phyloP scores from a whole-genome alignment of 2,329 filamentous ascomycete species.

The Microsporum audouinii region DNA sequence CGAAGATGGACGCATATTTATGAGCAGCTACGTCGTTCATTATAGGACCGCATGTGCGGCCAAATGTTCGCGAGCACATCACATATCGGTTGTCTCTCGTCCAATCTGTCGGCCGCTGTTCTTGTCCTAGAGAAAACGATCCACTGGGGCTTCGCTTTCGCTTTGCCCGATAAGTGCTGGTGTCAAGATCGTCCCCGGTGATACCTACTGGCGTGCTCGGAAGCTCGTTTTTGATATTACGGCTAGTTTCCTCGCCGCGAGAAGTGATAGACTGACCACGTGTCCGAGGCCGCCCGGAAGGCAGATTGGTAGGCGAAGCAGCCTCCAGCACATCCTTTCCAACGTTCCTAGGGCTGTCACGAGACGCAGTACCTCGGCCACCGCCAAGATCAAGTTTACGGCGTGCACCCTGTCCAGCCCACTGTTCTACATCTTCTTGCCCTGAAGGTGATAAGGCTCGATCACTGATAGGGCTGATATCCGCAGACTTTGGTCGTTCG shows the following conservation, averaged over 20 bases:
- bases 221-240: constrained; percentile 24
- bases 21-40: constrained; percentile 68
- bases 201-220: constrained; percentile 27
- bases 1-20: constrained; percentile 68
- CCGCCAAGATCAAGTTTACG: neutral
- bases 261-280: constrained; percentile 28
- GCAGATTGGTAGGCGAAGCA: constrained; percentile 17
- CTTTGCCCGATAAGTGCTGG: neutral
- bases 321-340: constrained; percentile 5
- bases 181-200: constrained; percentile 16
- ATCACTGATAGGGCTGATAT: constrained; percentile 38
- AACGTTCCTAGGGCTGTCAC: neutral
- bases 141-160: constrained; percentile 3
- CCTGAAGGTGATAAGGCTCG: constrained; percentile 26
- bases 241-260: constrained; percentile 20
- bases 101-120: constrained; percentile 21
- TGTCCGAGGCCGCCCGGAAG: constrained; percentile 28
- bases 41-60: constrained; percentile 59
- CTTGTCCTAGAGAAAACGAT: neutral
- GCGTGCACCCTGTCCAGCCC: neutral
- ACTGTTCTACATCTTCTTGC: neutral
- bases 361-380: neutral
- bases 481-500: constrained; percentile 30
- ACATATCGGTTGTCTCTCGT: constrained; percentile 27
- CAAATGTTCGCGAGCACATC: constrained; percentile 37